Percentiles rank a stretch among this genome's conserved stretches.
Evolutionary conservation across 441 rosid genomes (phyloP).

Genomic region (Macaranga tanarius): DNA sequence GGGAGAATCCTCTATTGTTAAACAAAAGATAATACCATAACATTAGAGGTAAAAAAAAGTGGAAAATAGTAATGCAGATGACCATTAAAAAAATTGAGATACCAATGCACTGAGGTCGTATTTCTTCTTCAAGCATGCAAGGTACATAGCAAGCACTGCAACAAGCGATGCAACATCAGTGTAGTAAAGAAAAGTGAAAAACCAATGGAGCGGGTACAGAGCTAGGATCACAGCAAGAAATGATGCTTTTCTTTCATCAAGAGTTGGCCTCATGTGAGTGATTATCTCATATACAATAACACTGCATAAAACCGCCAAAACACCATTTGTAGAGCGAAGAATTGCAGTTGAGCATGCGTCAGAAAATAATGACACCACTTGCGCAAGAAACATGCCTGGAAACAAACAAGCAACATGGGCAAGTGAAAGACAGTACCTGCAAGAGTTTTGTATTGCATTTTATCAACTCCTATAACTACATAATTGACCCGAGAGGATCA

Average conservation of each 20-base stretch:
- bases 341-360: constrained; percentile 58
- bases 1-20: neutral
- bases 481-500: neutral
- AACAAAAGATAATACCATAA: neutral
- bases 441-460: constrained; percentile 24
- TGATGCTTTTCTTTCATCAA: constrained; percentile 60
- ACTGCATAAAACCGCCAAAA: constrained; percentile 72
- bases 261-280: constrained; percentile 52
- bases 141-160: constrained; percentile 84
- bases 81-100: constrained; percentile 13
- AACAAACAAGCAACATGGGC: constrained; percentile 66
- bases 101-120: constrained; percentile 80
- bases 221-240: constrained; percentile 55
- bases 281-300: constrained; percentile 67
- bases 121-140: constrained; percentile 71
- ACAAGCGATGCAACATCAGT: constrained; percentile 93
- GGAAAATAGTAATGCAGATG: constrained; percentile 7
- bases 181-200: constrained; percentile 90
- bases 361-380: constrained; percentile 35
- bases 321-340: constrained; percentile 64
- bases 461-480: constrained; percentile 21
- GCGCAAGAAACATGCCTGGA: constrained; percentile 53
- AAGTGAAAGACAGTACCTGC: constrained; percentile 93
- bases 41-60: neutral
- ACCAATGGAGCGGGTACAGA: constrained; percentile 90